A percentile compares a stretch with the other conserved stretches of the same genome.
phyloP scores from a whole-genome alignment of 306 rosid species.

The Begonia loranthoides region DNA sequence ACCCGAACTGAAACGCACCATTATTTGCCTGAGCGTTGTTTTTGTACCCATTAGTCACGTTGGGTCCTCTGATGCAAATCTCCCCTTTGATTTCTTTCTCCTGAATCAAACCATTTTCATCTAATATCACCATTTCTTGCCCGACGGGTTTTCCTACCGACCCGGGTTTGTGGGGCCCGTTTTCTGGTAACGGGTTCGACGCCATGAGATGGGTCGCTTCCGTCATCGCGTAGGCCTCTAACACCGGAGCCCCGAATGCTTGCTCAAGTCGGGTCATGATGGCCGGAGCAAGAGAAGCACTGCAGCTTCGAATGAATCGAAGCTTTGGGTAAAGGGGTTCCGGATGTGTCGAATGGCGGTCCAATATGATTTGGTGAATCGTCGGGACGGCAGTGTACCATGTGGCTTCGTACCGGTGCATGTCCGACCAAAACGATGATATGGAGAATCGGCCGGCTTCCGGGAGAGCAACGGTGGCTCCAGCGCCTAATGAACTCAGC shows the following conservation, averaged over 20 bases:
- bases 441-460: conserved; percentile 52
- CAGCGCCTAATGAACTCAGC: conserved; percentile 39
- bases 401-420: conserved; percentile 33
- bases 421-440: conserved; percentile 55
- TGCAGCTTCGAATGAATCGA: conserved; percentile 56
- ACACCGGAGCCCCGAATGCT: conserved; percentile 46
- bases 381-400: conserved; percentile 73
- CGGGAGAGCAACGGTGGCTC: conserved; percentile 37
- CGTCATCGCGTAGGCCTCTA: conserved; percentile 72
- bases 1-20: conserved; percentile 32
- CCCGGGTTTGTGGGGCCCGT: conserved; percentile 53
- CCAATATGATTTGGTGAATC: conserved; percentile 55
- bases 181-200: conserved; percentile 48
- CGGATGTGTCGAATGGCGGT: conserved; percentile 35
- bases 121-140: conserved; percentile 38
- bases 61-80: conserved; percentile 44
- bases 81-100: conserved; percentile 24
- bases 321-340: conserved; percentile 42
- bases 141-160: conserved; percentile 63
- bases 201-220: conserved; percentile 55
- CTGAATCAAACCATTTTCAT: conserved; percentile 26
- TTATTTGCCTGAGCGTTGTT: conserved; percentile 34
- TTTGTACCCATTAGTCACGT: conserved; percentile 54
- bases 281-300: conserved; percentile 53
- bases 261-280: conserved; percentile 39